Base-by-base conservation (phyloP, 225 moss, liverwort and hornwort species). In the Antitrichia curtipendula region DNA sequence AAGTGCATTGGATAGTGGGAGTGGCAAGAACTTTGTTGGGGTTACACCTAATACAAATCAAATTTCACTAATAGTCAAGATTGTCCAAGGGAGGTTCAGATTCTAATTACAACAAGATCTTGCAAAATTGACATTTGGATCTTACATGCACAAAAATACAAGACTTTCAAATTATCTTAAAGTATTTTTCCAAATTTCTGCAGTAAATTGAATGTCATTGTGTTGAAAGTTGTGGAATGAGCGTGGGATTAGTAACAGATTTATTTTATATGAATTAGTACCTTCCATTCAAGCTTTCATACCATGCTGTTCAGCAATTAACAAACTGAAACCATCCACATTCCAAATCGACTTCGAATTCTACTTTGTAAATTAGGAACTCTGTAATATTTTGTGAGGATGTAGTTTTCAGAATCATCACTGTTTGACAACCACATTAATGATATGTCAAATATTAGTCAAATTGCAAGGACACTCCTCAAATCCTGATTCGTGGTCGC, bases 141-240 rank as follows among this genome's bases (percentile, higher is more conserved):
- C 0, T 36, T 9, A 3, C 1, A 23, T 36, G 34, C 14, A 23
- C 5, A 1, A 29, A n/a, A 52, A 5, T 7, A 1, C 10, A 12
- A n/a, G 8, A 6, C 24, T 73, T 72, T 34, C 13, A 21, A 21
- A 21, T 5, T 24, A 2, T 2, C 9, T 15, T 8, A 15, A 23
- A n/a, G 10, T 9, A 23, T 36, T 28, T 53, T 3, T 6, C 14
- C n/a, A 77, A 16, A 23, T 24, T 24, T 2, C 4, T 16, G 53
- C n/a, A 36, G 6, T 5, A 6, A 25, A 25, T 4, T 25, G 15
- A 9, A 15, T n/a, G 16, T 15, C n/a, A 10, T 3, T n/a, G 0
- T 14, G 21, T 21, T 23, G 1, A 2, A 15, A 36, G 6, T 23
- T 54, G 54, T 54, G 14, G 6, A 24, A 22, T 14, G 76, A 13